Conservation (phyloP, 257 asterid genomes). For the Salvia miltiorrhiza region DNA sequence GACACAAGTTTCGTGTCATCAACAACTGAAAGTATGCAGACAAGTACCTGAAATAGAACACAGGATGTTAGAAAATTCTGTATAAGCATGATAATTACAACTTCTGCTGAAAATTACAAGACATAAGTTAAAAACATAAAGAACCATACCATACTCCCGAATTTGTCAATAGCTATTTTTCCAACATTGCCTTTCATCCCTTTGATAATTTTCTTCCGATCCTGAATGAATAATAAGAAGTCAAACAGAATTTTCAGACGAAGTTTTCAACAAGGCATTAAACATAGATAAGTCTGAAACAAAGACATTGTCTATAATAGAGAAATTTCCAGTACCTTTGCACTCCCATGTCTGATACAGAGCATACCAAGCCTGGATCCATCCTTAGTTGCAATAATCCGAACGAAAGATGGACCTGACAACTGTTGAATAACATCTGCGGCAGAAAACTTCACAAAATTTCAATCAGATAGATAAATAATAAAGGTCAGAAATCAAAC, state of each 20-base stretch:
- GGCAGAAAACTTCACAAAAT: conserved; percentile 72
- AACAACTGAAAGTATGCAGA: conserved; percentile 70
- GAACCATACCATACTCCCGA: conserved; percentile 55
- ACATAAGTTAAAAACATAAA: conserved; percentile 3
- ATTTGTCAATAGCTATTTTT: conserved; percentile 73
- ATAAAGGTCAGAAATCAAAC: neutral
- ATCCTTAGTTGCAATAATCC: conserved; percentile 86
- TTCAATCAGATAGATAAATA: conserved; percentile 33
- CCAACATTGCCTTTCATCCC: conserved; percentile 76
- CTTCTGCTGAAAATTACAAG: neutral
- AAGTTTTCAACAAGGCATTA: conserved; percentile 1
- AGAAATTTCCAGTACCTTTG: conserved; percentile 51
- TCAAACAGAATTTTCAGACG: neutral
- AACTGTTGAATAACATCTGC: conserved; percentile 77
- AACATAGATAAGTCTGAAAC: neutral
- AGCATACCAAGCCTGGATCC: conserved; percentile 77
- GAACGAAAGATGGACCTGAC: conserved; percentile 61
- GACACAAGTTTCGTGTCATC: conserved; percentile 94
- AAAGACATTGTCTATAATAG: neutral
- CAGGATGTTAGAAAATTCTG: neutral
- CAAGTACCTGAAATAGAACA: conserved; percentile 61
- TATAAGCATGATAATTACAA: neutral
- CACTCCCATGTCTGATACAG: conserved; percentile 85
- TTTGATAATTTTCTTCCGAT: conserved; percentile 87
- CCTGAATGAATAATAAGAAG: conserved; percentile 40